phyloP scores from a whole-genome alignment of 2,329 filamentous ascomycete genomes.

The Colletotrichum chrysophilum region DNA sequence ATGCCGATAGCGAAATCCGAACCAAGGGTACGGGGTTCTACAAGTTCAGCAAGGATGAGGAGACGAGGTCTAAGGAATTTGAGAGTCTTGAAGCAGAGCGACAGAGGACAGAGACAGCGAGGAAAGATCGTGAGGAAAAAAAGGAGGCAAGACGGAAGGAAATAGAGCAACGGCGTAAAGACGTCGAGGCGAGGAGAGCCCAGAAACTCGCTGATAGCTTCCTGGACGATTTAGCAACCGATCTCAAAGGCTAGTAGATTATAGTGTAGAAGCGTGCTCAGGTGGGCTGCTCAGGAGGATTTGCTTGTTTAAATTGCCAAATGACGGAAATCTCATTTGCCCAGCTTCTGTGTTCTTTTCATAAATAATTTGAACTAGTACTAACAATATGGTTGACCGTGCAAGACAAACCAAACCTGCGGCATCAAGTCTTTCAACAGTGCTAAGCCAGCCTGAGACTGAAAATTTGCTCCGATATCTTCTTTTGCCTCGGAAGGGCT shows the following conservation, averaged over 20 bases:
- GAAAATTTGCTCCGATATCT: not conserved
- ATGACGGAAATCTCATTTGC: not conserved
- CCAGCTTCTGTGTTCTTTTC: not conserved
- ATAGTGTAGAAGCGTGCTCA: not conserved
- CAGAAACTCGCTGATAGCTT: conserved; percentile 77
- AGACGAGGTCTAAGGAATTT: conserved; percentile 74
- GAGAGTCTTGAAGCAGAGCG: conserved; percentile 70
- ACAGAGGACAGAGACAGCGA: conserved; percentile 69
- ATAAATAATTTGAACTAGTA: not conserved
- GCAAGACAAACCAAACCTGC: not conserved
- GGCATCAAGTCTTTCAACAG: not conserved
- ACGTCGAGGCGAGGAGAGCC: conserved; percentile 65
- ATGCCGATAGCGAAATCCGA: conserved; percentile 81
- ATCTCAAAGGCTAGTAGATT: not conserved
- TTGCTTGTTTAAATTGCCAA: not conserved
- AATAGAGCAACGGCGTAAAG: conserved; percentile 67
- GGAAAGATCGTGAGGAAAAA: conserved; percentile 60
- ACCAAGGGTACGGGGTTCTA: conserved; percentile 92
- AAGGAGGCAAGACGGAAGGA: conserved; percentile 64
- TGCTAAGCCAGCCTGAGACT: not conserved
- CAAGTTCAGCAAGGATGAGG: conserved; percentile 81
- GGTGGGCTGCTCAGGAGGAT: not conserved
- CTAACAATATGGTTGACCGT: not conserved
- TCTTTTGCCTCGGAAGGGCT: not conserved
- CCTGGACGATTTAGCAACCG: conserved; percentile 59